Conservation (phyloP, 495 filamentous ascomycete species). For the Tuber melanosporum region DNA sequence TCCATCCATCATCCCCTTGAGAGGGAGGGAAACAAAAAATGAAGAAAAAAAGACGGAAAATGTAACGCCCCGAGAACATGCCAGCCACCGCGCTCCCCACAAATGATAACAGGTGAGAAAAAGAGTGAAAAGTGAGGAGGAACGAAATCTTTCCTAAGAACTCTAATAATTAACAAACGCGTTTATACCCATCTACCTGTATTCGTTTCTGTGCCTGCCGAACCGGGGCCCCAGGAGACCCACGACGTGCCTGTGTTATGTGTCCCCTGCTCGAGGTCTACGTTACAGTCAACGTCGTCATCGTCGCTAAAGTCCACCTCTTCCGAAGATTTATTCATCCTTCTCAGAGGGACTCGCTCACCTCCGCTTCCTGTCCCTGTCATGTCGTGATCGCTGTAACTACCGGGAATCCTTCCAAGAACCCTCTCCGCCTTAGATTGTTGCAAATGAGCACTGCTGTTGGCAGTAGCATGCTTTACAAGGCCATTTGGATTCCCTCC, state of each 20-base stretch:
- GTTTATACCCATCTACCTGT: background rate
- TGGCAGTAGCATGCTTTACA: constrained; percentile 22
- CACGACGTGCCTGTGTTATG: background rate
- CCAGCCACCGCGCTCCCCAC: background rate
- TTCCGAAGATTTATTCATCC: constrained; percentile 22
- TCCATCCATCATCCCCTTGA: background rate
- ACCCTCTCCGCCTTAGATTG: constrained; percentile 43
- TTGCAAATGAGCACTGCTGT: constrained; percentile 6
- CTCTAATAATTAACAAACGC: background rate
- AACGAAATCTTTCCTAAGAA: background rate
- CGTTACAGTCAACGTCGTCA: constrained; percentile 36
- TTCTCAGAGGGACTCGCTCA: constrained; percentile 41
- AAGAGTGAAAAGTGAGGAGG: background rate
- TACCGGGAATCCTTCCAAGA: constrained; percentile 40
- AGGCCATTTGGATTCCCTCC: constrained; percentile 33
- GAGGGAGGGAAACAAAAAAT: background rate
- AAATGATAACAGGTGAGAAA: background rate
- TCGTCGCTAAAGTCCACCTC: constrained; percentile 37
- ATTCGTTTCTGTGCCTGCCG: background rate
- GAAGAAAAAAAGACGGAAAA: background rate
- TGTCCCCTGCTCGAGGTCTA: constrained; percentile 22
- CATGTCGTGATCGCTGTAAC: constrained; percentile 35
- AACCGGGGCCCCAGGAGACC: background rate
- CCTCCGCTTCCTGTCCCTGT: constrained; percentile 4
- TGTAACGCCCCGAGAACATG: constrained; percentile 1